phyloP scores from a whole-genome alignment of 2,329 filamentous ascomycete genomes.

The Celoporthe dispersa region DNA sequence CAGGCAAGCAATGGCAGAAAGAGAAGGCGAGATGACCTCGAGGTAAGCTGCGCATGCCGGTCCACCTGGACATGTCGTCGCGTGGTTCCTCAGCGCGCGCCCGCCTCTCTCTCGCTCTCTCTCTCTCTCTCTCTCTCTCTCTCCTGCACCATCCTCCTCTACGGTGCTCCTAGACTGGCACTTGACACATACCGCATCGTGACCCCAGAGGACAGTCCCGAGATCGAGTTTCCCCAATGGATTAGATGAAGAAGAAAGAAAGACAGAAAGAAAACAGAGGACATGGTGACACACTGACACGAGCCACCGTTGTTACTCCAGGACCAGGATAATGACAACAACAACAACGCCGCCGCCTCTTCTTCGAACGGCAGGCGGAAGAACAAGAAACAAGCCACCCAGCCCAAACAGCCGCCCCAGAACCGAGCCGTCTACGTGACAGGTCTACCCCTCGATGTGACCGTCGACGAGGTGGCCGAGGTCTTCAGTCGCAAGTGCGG shows the following conservation, averaged over 20 bases:
- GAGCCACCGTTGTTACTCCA: conserved; percentile 27
- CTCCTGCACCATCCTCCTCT: background rate
- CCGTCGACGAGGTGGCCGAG: conserved; percentile 78
- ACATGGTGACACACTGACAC: conserved; percentile 30
- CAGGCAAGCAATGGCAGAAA: conserved; percentile 40
- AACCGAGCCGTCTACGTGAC: conserved; percentile 95
- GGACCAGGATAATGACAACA: conserved; percentile 40
- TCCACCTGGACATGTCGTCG: conserved; percentile 31
- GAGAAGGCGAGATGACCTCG: conserved; percentile 48
- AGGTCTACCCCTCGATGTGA: conserved; percentile 79
- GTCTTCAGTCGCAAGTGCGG: conserved; percentile 84
- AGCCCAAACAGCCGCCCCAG: conserved; percentile 49
- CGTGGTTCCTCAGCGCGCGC: conserved; percentile 22
- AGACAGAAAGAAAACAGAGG: background rate
- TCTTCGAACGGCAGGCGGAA: conserved; percentile 27
- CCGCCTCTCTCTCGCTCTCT: conserved; percentile 2
- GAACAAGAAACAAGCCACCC: conserved; percentile 49
- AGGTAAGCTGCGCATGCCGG: conserved; percentile 47
- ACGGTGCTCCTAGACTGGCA: background rate
- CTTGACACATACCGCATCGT: conserved; percentile 11
- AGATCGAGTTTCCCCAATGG: conserved; percentile 13
- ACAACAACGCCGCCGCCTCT: conserved; percentile 33
- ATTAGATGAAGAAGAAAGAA: background rate
- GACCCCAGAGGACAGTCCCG: conserved; percentile 10
- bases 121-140: background rate